Base-by-base conservation (phyloP, 345 rosid genomes). In the Cardamine resedifolia region DNA sequence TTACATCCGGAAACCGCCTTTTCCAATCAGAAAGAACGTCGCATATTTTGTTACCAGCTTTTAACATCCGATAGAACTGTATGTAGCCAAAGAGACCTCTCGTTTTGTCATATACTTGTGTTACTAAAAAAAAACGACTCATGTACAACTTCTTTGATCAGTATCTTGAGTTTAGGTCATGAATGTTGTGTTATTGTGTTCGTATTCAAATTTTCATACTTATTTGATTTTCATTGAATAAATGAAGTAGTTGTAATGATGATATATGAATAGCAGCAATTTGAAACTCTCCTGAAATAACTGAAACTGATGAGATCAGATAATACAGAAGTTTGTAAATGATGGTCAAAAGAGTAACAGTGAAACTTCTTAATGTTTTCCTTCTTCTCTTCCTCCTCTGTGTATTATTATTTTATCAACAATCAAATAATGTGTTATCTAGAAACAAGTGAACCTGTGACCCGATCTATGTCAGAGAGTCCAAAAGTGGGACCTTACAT, bases 381-480 rank as follows among this genome's bases (percentile, higher is more conserved):
- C 24, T 23, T 24, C 47, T 28, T 39, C 31, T 64, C 16, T 41
- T 61, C 26, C 62, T 62, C 27, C 34, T 71, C 69, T 60, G 33
- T 36, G 4, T 14, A 1, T 14, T 14, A 10, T 10, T 50, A 15
- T 39, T n/a, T n/a, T n/a, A n/a, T n/a, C n/a, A n/a, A n/a, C 24
- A 61, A 61, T 14, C 10, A 56, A 43, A 65, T 49, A 38, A 39
- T 48, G 50, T 48, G 50, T 48, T 20, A 20, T 58, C 33, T 64
- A 64, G 41, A 36, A 33, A 24, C 24, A 73, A 58, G 67, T 66
- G 72, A 58, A 19, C 7, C 67, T 66, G 72, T 66, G 66, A 66
- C 66, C 60, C n/a, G 72, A 66, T 74, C 53, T 74, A 33, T 66
- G 66, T 58, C 72, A 57, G 77, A 50, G 28, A 55, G 59, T 74